Percentiles rank a stretch among this genome's conserved stretches.
phyloP scores from a whole-genome alignment of 352 stramenopile genomes.

The Phytophthora cactorum region DNA sequence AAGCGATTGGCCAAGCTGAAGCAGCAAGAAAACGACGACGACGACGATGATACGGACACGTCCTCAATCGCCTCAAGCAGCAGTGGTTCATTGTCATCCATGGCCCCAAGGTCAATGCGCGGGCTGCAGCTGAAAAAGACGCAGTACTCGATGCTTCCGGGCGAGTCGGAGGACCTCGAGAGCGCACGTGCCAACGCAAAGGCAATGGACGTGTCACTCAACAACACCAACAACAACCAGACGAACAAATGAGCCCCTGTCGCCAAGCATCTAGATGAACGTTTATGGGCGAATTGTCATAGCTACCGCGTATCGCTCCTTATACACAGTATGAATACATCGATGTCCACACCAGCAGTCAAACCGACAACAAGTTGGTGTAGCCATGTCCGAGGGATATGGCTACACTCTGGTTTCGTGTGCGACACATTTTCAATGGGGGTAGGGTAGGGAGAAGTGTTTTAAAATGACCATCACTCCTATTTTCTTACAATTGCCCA shows the following conservation, averaged over 20 bases:
- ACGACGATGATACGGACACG: conserved; percentile 27
- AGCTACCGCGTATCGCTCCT: not conserved
- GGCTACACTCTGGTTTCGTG: conserved; percentile 5
- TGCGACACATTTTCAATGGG: conserved; percentile 11
- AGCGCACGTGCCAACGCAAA: conserved; percentile 34
- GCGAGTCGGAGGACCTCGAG: conserved; percentile 33
- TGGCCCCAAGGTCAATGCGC: conserved; percentile 25
- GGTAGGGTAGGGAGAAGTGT: conserved; percentile 7
- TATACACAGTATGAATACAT: conserved; percentile 30
- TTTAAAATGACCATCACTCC: conserved; percentile 18
- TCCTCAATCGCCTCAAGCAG: conserved; percentile 25
- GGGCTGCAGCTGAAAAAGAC: conserved; percentile 56
- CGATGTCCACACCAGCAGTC: not conserved
- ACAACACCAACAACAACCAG: conserved; percentile 20
- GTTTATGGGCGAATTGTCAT: too few species aligned
- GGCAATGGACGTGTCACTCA: conserved; percentile 20
- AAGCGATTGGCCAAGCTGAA: conserved; percentile 25
- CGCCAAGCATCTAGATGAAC: not conserved
- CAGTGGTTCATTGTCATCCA: conserved; percentile 20
- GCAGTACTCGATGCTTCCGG: conserved; percentile 64
- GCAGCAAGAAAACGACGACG: conserved; percentile 18
- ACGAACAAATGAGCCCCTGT: conserved; percentile 19
- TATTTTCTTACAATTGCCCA: conserved; percentile 10
- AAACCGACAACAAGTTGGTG: conserved; percentile 1
- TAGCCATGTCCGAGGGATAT: conserved; percentile 19